Percentiles rank a stretch among this genome's conserved stretches.
Conservation (phyloP, 768 basidiomycete species). For the Tulasnella sp. region DNA sequence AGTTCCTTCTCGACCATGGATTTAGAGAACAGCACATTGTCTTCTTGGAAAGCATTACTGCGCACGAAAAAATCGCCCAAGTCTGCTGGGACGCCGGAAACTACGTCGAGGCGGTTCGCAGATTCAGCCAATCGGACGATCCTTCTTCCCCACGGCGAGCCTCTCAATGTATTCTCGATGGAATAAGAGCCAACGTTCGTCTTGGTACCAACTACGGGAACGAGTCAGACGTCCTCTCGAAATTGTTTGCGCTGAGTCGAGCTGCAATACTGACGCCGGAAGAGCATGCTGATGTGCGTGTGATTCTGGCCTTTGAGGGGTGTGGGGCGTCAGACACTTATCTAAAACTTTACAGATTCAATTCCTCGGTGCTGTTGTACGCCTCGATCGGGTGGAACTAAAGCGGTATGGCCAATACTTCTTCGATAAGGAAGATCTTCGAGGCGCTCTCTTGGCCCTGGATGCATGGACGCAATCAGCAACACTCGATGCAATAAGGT, state of each 20-base stretch:
- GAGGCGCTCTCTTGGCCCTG: background rate
- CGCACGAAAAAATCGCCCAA: constrained; percentile 56
- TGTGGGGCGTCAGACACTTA: background rate
- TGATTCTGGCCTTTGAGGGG: background rate
- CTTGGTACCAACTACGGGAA: background rate
- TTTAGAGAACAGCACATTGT: constrained; percentile 55
- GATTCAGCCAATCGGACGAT: background rate
- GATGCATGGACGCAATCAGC: background rate
- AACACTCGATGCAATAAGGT: background rate
- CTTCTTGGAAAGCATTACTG: constrained; percentile 51
- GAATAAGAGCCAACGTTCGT: background rate
- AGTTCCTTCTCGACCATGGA: constrained; percentile 59
- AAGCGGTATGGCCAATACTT: background rate
- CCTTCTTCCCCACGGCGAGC: constrained; percentile 2
- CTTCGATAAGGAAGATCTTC: background rate
- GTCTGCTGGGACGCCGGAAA: constrained; percentile 54
- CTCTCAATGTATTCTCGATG: background rate
- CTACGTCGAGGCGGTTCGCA: background rate
- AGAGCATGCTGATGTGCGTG: background rate
- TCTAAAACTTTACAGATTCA: background rate
- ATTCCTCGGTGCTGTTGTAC: background rate
- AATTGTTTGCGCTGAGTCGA: background rate
- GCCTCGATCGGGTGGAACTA: background rate
- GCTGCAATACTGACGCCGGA: background rate
- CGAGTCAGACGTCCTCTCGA: background rate